Base-by-base conservation (phyloP, 257 asterid genomes). In the Capsicum chinense region DNA sequence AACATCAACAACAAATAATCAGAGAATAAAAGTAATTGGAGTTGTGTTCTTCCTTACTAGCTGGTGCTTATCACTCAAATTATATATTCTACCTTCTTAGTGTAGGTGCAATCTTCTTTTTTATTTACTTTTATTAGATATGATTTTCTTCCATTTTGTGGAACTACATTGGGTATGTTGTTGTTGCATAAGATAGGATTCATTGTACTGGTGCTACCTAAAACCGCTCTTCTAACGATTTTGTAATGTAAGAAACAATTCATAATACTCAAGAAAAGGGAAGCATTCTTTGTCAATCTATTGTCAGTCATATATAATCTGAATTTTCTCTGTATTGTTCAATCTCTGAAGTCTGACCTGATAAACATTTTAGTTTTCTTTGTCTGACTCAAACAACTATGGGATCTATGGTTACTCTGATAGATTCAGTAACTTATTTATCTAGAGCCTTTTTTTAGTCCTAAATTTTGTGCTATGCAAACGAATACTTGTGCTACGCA, bases 21-120 rank as follows among this genome's bases (percentile, higher is more conserved):
- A 47, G 58, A 50, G 58, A 71, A n/a, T 17, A n/a, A 44, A 47
- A n/a, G 10, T 71, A 44, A 15, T 2, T 47, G 58, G 37, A 71
- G 39, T 71, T 1, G 57, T 71, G n/a, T 47, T 37, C 54, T 68
- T 68, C 52, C 54, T 71, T 71, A 47, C 56, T 47, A 47, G 5
- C 37, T 71, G 79, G 11, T 71, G 58, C 58, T 71, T 71, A n/a
- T 71, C 79, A 56, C 79, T 10, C 79, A 44, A 42, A 44, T 17
- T 62, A 2, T 17, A 44, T 8, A 70, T 17, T 70, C 79, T 70
- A 70, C 16, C 35, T 17, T 58, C 63, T 70, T 70, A 17, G 78
- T 16, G 79, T 17, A 44, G 37, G 3, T 70, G 57, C 37, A 3
- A 47, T 71, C 58, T 71, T 71, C 48, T 15, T 68, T 7, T 68